A percentile compares a stretch with the other conserved stretches of the same genome.
These are phyloP conservation scores for Geosiphon pyriformis DNA, from an alignment of 192 early-diverging fungal genomes.

Conservation along the genomic window DNA sequence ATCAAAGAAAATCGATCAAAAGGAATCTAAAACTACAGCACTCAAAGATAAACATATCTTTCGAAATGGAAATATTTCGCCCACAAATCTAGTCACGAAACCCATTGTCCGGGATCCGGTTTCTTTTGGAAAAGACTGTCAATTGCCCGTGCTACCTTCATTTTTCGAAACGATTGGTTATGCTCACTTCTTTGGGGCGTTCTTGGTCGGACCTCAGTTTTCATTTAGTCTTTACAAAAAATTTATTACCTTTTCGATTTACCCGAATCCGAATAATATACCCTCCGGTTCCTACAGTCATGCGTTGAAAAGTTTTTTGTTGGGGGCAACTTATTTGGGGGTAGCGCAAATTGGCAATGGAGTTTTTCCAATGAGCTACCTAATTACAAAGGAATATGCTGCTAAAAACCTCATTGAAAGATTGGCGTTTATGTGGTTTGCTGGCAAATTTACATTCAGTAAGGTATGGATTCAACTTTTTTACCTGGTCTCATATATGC, in stretches of 20 bases:
- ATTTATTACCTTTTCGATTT: slow-evolving; percentile 41
- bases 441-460: slow-evolving; percentile 47
- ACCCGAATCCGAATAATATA: slow-evolving; percentile 31
- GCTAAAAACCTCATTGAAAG: slow-evolving; percentile 29
- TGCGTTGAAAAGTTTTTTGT: slow-evolving; percentile 33
- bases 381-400: slow-evolving; percentile 40
- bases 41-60: background rate
- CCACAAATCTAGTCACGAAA: background rate
- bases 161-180: slow-evolving; percentile 45
- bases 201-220: slow-evolving; percentile 60
- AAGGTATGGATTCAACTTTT: slow-evolving; percentile 37
- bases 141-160: slow-evolving; percentile 38
- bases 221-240: slow-evolving; percentile 51
- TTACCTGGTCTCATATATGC: background rate
- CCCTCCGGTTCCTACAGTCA: slow-evolving; percentile 34
- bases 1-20: slow-evolving; percentile 14
- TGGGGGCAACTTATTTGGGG: slow-evolving; percentile 40
- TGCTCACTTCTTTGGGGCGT: slow-evolving; percentile 50
- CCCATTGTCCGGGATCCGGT: slow-evolving; percentile 28
- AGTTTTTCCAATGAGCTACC: slow-evolving; percentile 39
- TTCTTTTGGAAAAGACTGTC: slow-evolving; percentile 45
- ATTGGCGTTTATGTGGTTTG: slow-evolving; percentile 40
- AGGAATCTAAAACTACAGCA: background rate
- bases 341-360: slow-evolving; percentile 40
- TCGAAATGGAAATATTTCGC: too few relatives aligned